Conservation (phyloP, 257 asterid species). For the Verbascum thapsus region DNA sequence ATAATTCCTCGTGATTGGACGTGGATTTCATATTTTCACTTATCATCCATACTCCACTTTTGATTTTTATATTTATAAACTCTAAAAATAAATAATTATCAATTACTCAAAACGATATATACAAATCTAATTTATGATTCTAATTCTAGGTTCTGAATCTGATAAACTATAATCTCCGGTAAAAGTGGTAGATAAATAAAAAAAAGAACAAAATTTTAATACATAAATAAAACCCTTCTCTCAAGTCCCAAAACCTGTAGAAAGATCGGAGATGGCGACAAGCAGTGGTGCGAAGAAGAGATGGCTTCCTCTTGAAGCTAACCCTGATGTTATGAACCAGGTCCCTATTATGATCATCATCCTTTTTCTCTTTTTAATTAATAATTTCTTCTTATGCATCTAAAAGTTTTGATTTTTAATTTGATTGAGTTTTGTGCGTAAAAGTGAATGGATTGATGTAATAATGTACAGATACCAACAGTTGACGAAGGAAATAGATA, state of each 20-base stretch:
- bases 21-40: no score
- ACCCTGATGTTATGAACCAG: slow-evolving; percentile 97
- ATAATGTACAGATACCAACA: slow-evolving; percentile 11
- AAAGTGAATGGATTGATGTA: slow-evolving; percentile 1
- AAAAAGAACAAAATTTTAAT: background rate
- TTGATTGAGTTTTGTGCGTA: background rate
- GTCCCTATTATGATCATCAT: no score
- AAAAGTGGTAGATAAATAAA: background rate
- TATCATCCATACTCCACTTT: no score
- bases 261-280: slow-evolving; percentile 50
- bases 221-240: slow-evolving; percentile 8
- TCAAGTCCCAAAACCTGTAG: background rate
- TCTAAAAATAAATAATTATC: no score
- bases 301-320: slow-evolving; percentile 99
- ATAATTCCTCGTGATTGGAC: no score
- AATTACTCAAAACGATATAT: no score
- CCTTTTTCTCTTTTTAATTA: background rate
- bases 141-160: no score
- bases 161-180: no score
- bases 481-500: background rate
- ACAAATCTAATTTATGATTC: no score
- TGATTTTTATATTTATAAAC: no score
- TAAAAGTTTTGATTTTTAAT: background rate
- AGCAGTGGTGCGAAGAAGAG: slow-evolving; percentile 61
- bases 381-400: background rate